Evolutionary conservation across 2,329 filamentous ascomycete species (phyloP), one percentile per base, ranked within the genome.

Genomic region (Sarocladiaceae sp.): DNA sequence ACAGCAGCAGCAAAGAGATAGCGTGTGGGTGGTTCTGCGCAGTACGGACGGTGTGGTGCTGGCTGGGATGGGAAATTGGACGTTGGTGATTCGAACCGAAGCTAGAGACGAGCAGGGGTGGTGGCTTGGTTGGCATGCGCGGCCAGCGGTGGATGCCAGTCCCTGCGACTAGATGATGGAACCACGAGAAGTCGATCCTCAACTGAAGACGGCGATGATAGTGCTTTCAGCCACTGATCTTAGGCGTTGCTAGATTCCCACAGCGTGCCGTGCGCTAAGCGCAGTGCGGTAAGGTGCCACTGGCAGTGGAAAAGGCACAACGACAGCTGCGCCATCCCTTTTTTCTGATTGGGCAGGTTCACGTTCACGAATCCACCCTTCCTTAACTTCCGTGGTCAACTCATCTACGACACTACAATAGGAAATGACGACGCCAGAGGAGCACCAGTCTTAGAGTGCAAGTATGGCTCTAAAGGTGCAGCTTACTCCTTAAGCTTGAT

Each of bases 51-150:
- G 46, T 33, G 46, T 20, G 35, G 29, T 36, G 47, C 29, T 20
- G 17, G 49, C 39, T 51, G 49, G 49, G 49, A 39, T 51, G 49
- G 49, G 49, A 51, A 51, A 51, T 51, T 51, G 29, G 49, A 51
- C 25, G 33, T 51, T 51, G 33, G 49, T 39, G 49, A 42, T 51
- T 51, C 31, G 44, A 48, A 17, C 44, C 28, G 26, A n/a, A 48
- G 44, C 44, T 48, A 26, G 23, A 48, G 17, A 12, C n/a, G 44
- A 33, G 26, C 44, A 48, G 44, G 26, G 44, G 44, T 33, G 29
- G 29, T n/a, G n/a, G 4, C 28, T 7, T 40, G 37, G 37, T 22
- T 36, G 22, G 40, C 22, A 28, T 44, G 40, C 23, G 23, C 11
- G 22, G 40, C 40, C 23, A 22, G 22, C 17, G 11, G 10, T 20